phyloP scores from a whole-genome alignment of 306 rosid genomes.

The Leucaena leucocephala region DNA sequence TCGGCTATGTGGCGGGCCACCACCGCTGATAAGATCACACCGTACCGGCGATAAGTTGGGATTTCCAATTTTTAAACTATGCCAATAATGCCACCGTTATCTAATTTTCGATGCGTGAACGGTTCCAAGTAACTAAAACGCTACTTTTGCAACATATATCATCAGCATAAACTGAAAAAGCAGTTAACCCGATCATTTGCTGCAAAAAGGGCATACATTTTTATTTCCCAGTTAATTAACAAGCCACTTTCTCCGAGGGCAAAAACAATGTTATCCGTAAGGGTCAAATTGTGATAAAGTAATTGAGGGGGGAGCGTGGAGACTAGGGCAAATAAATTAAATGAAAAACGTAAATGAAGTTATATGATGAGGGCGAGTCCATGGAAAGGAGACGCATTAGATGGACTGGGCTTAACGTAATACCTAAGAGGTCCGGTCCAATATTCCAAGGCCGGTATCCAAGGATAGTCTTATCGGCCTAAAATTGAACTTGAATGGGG shows the following conservation, averaged over 20 bases:
- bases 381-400: background rate
- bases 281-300: background rate
- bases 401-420: background rate
- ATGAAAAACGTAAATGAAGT: no score
- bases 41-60: no score
- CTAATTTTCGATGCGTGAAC: no score
- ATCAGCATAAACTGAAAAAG: no score
- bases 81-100: background rate
- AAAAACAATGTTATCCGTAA: background rate
- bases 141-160: no score
- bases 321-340: background rate
- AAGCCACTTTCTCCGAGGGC: no score
- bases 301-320: background rate
- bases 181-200: no score
- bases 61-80: background rate
- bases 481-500: no score
- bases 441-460: background rate
- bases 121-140: no score
- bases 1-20: constrained; percentile 1
- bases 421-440: background rate
- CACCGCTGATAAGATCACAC: background rate
- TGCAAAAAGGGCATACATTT: no score
- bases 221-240: no score
- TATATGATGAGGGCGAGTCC: background rate
- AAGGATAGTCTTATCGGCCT: no score